These are phyloP conservation scores for Senna tora DNA, from an alignment of 306 rosid species.

Conservation along the genomic window DNA sequence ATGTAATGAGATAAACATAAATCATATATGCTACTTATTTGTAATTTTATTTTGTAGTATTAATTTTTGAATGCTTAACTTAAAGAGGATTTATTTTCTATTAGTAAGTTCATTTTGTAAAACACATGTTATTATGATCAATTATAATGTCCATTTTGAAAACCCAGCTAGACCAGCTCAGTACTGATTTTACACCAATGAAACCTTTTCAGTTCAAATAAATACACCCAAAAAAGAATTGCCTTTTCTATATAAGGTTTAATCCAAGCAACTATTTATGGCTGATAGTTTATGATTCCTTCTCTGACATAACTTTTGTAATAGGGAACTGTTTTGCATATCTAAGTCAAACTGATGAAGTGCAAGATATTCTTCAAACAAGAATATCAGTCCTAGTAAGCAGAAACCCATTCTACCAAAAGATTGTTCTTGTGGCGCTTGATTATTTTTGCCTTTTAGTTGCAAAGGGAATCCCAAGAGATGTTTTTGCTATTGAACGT, in stretches of 20 bases:
- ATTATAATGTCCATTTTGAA: too few species aligned
- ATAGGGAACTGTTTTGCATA: conserved; percentile 65
- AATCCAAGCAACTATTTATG: conserved; percentile 5
- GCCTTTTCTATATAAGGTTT: not conserved
- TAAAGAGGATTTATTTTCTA: too few species aligned
- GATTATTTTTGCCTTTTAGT: conserved; percentile 55
- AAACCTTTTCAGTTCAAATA: not conserved
- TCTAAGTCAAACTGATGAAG: conserved; percentile 63
- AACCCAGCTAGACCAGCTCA: too few species aligned
- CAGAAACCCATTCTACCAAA: conserved; percentile 56
- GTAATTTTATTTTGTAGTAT: too few species aligned
- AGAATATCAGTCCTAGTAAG: conserved; percentile 61
- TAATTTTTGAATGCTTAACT: too few species aligned
- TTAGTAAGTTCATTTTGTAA: too few species aligned
- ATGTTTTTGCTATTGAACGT: conserved; percentile 75
- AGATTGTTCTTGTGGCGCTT: conserved; percentile 42
- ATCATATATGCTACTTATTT: too few species aligned
- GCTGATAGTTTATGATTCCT: conserved; percentile 9
- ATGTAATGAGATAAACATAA: too few species aligned
- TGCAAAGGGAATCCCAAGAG: conserved; percentile 73
- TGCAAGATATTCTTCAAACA: conserved; percentile 48
- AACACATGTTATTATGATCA: too few species aligned
- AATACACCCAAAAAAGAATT: not conserved
- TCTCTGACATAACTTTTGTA: conserved; percentile 36
- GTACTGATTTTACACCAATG: not conserved